Percentiles rank a stretch among this genome's conserved stretches.
phyloP scores from a whole-genome alignment of 805 yeast species.

The Starmerella floris region DNA sequence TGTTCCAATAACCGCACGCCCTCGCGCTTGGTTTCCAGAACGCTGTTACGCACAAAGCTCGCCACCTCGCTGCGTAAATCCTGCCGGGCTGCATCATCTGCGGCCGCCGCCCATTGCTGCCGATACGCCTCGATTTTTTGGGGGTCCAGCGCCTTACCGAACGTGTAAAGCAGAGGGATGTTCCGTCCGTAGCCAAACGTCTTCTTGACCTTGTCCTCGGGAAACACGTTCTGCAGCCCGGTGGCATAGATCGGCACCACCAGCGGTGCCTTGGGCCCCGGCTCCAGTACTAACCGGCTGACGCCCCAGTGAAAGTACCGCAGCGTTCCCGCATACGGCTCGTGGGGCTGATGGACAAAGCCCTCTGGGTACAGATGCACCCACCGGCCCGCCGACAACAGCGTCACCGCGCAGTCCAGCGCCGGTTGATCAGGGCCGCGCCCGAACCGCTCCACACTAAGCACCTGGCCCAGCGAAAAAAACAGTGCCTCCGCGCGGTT shows the following conservation, averaged over 20 bases:
- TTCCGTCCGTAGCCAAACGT: constrained; percentile 50
- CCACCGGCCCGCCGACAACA: constrained; percentile 46
- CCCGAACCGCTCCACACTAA: constrained; percentile 79
- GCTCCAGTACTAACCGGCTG: constrained; percentile 66
- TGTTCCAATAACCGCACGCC: background rate
- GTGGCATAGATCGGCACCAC: constrained; percentile 73
- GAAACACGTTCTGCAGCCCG: constrained; percentile 78
- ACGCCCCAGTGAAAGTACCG: constrained; percentile 94
- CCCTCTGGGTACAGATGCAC: constrained; percentile 93
- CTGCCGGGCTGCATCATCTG: constrained; percentile 34
- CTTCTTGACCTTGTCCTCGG: constrained; percentile 51
- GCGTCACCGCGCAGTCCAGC: constrained; percentile 69
- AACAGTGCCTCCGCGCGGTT: constrained; percentile 31
- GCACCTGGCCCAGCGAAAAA: constrained; percentile 79
- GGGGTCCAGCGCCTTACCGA: constrained; percentile 63
- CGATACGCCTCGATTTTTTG: constrained; percentile 46
- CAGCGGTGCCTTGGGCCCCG: constrained; percentile 62
- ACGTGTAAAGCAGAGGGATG: constrained; percentile 48
- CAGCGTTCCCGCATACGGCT: constrained; percentile 76
- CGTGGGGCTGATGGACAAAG: constrained; percentile 66
- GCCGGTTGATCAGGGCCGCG: constrained; percentile 87
- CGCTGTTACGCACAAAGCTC: constrained; percentile 48
- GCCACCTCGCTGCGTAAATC: constrained; percentile 56
- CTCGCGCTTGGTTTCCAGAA: constrained; percentile 25
- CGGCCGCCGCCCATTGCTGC: constrained; percentile 48